Base-by-base conservation (phyloP, 2,329 filamentous ascomycete genomes). In the Penicillium nordicum region DNA sequence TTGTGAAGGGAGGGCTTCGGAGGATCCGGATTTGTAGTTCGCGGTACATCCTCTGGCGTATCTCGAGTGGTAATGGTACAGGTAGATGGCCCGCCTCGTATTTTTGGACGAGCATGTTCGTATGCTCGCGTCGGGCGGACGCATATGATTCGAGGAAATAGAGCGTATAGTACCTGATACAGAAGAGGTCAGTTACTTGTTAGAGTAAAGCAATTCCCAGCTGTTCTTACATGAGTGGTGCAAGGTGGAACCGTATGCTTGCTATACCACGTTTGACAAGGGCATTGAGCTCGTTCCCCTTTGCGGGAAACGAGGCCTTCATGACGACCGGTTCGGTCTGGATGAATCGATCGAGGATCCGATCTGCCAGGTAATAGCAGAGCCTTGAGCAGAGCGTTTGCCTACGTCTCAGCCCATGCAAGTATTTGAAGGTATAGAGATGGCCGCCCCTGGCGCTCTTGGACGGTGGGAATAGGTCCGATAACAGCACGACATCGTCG, bases 401-500 rank as follows among this genome's bases (percentile, higher is more conserved):
- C 52, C 74, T 67, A 21, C 70, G 70, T 21, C 69, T 69, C 49
- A 77, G 55, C 32, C 68, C 69, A 58, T 71, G 64, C 29, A 77
- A 55, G 62, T 77, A 77, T 59, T 70, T 67, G 50, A 76, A 77
- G 2, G 74, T 74, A 56, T 75, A 77, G 41, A 73, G 63, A 53
- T 75, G 68, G 11, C 70, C 72, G 21, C 72, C 70, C 40, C 69
- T 68, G 11, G 69, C 69, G 40, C 70, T 71, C 38, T 69, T 71
- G 6, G 68, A 61, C 0, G 75, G 75, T 5, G 72, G 74, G 47
- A 77, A 77, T 8, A 77, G 63, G 58, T 77, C 75, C 11, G 75
- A 77, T 16, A 77, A 63, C 25, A 77, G 69, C 37, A 77, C 71
- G 36, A 76, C 74, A 64, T 77, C 74, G 55, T 77, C 75, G 58